A percentile compares a stretch with the other conserved stretches of the same genome.
Conservation (phyloP, 257 asterid species). For the Solanum habrochaites region DNA sequence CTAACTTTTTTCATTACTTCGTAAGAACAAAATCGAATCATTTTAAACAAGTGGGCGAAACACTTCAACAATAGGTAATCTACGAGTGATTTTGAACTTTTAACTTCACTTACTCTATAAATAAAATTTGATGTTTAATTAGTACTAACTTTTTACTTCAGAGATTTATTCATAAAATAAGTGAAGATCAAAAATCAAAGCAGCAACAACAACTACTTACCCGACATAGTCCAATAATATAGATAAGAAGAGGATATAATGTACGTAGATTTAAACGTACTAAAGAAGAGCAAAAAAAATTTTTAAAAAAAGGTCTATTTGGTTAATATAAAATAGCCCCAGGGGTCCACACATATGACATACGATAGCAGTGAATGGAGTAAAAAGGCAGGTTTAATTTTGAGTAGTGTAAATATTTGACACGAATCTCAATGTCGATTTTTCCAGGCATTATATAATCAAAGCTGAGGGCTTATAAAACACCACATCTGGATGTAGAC, state of each 20-base stretch:
- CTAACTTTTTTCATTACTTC: not conserved
- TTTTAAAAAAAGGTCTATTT: no score
- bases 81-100: not conserved
- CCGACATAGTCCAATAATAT: not conserved
- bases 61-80: not conserved
- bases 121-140: not conserved
- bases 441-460: not conserved
- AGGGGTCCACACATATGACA: no score
- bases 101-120: not conserved
- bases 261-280: no score
- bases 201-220: not conserved
- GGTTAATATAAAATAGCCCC: no score
- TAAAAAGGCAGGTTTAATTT: not conserved
- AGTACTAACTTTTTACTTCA: not conserved
- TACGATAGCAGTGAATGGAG: not conserved
- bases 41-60: not conserved
- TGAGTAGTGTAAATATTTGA: not conserved
- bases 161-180: not conserved
- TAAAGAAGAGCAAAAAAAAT: no score
- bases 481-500: not conserved
- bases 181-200: not conserved
- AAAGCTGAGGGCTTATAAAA: not conserved
- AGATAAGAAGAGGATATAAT: not conserved
- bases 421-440: not conserved
- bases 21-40: not conserved